Evolutionary conservation across 371 early-diverging fungal species (phyloP).

Genomic region (Mortierella sp.): DNA sequence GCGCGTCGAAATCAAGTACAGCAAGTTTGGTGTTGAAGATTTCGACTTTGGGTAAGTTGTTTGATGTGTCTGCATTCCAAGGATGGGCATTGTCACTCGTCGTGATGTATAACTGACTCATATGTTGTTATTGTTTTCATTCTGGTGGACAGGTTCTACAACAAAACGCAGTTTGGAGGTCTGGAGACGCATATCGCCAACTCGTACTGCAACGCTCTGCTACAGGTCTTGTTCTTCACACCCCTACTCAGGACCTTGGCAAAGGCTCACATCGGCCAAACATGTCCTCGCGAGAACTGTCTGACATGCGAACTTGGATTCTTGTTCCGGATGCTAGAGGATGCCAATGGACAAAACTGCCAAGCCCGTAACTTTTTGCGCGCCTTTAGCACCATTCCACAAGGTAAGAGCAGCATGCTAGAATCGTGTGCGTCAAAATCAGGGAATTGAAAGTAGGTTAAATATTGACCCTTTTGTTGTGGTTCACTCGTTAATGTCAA

Average conservation of each 20-base stretch:
- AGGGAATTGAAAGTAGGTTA: not conserved
- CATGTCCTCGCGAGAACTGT: conserved; percentile 84
- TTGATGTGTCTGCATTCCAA: not conserved
- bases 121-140: not conserved
- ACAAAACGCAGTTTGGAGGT: conserved; percentile 87
- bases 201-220: conserved; percentile 89
- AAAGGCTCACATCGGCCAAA: conserved; percentile 78
- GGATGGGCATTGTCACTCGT: not conserved
- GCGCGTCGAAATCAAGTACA: conserved; percentile 87
- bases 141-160: conserved; percentile 73
- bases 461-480: not conserved
- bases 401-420: conserved; percentile 65
- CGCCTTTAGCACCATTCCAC: conserved; percentile 85
- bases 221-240: conserved; percentile 88
- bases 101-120: not conserved
- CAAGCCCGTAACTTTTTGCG: conserved; percentile 93
- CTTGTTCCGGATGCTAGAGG: conserved; percentile 91
- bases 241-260: conserved; percentile 74
- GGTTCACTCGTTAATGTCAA: not conserved
- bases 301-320: conserved; percentile 94
- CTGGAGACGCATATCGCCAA: conserved; percentile 93
- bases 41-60: conserved; percentile 89
- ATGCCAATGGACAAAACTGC: conserved; percentile 91
- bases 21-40: conserved; percentile 96
- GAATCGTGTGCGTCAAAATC: not conserved